Evolutionary conservation across 768 basidiomycete species (phyloP), one percentile per base, ranked within the genome.

Genomic region (Serendipita sp.): DNA sequence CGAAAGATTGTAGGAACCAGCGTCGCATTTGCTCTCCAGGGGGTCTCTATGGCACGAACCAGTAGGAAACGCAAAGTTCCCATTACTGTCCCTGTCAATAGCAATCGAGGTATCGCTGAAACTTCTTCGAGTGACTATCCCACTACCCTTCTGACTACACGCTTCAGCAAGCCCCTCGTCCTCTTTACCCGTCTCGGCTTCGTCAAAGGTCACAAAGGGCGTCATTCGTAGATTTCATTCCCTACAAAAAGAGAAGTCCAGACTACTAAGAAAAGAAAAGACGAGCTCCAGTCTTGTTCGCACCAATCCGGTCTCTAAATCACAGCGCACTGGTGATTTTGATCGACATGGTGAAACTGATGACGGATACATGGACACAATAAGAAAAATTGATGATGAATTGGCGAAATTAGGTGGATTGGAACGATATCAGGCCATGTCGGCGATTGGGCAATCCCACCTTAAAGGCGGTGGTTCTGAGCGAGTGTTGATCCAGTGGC

Each of bases 401-500:
- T 69, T 89, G 41, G 72, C 65, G 2, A 75, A 78, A 13, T 74
- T 90, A n/a, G 92, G 92, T 3, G 92, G 90, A 1, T 69, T 96
- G 41, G 81, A 83, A 61, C 75, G 75, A 26, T 96, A 96, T 71
- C 92, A 96, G 70, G 78, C 75, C 42, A 89, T 92, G 79, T 93
- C 90, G 33, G 79, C 74, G 61, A 76, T 87, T 16, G 93, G 93
- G 1, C 93, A 96, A 69, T 80, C 82, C 2, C 76, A 73, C 5
- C 87, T 91, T 64, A 76, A 93, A 61, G 93, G 93, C 7, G 93
- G 93, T 2, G 93, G 92, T 3, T 90, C 86, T 68, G 88, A 94
- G 68, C 88, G 82, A 69, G 75, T 92, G 2, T 73, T 93, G 24
- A 79, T 95, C 44, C 69, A 68, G 42, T 96, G 90, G 90, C 71